Evolutionary conservation across 1,139 yeast species (phyloP), one percentile per base, ranked within the genome.

Genomic region (Protomyces pachydermus): DNA sequence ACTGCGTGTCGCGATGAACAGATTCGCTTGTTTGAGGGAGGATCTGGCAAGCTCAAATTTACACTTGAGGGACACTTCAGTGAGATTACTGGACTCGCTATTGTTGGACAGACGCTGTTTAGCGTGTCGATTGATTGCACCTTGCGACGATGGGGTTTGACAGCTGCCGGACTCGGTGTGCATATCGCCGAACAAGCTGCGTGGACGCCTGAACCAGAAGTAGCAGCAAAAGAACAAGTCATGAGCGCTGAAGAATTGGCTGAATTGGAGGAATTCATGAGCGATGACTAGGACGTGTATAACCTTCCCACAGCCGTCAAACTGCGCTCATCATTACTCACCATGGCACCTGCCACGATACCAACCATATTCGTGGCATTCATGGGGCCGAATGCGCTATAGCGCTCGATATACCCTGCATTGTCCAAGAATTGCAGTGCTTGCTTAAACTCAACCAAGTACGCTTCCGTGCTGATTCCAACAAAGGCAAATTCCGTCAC

Each of bases 231-330:
- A 91, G 65, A 95, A 84, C 71, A 93, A 82, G 68, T 93, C 85
- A 81, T 93, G 98, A 90, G 93, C 88, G 72, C 95, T 84, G 77
- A 95, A 84, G 68, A 98, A 98, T 80, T 93, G 91, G 77, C 98
- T 90, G 83, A 90, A 93, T 79, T 91, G 88, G 96, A 95, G 86
- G 85, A 93, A 93, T 69, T 93, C 73, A 78, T 93, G 98, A 98
- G 93, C 91, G 85, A 93, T 88, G 45, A 87, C 97, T 93, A 53
- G 14, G 25, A 42, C 48, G 25, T 20, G 32, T 58, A 58, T 28
- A 51, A 25, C 20, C 38, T 8, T 4, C 62, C 62, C 18, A 58
- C 62, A 18, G 39, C 20, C 12, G 62, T 58, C 34, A 58, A 45
- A 3, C 56, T 25, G 5, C 50, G 32, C 37, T 35, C 34, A 34